Base-by-base conservation (phyloP, 257 asterid species). In the Fraxinus pennsylvanica region DNA sequence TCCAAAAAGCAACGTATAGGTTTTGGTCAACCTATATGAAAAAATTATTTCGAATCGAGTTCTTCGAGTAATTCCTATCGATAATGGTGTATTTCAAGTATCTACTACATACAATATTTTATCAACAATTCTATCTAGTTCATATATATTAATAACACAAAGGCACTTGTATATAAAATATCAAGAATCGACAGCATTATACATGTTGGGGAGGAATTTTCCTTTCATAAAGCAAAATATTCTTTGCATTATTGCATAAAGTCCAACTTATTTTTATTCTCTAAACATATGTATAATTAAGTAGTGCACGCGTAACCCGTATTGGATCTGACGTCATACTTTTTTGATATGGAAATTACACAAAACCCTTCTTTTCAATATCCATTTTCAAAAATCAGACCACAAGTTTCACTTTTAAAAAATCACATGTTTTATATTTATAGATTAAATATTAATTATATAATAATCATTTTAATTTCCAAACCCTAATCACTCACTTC, bases 191-290 rank as follows among this genome's bases (percentile, higher is more conserved):
- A 27, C 72, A 27, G 32, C 78, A 36, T 36, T 61, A 12, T 21
- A 36, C 73, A 65, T 63, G 79, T 65, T 63, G 45, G 36, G 1
- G 3, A 25, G 30, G 73, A 74, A 27, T 66, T 65, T 66, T 76
- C 50, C 15, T 75, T 75, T 9, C 10, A 13, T 22, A 75, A 75
- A 17, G 69, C 36, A 63, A 63, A 25, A 25, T 63, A 63, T 63
- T 63, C 33, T 27, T 54, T 43, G 25, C 66, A 72, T 72, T 72
- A 63, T 78, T 71, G 81, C 73, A 29, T 21, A 71, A 71, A 72
- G 81, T 78, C 30, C 19, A 72, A 65, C 66, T 27, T 39, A 59
- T 38, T 39, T 72, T 0, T 39, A 33, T 41, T 17, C 65, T 14
- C 57, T 47, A 13, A 47, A 47, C 6, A 47, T 10, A 14, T 47